phyloP scores from a whole-genome alignment of 2,329 filamentous ascomycete genomes.

The Helicocarpus griseus region DNA sequence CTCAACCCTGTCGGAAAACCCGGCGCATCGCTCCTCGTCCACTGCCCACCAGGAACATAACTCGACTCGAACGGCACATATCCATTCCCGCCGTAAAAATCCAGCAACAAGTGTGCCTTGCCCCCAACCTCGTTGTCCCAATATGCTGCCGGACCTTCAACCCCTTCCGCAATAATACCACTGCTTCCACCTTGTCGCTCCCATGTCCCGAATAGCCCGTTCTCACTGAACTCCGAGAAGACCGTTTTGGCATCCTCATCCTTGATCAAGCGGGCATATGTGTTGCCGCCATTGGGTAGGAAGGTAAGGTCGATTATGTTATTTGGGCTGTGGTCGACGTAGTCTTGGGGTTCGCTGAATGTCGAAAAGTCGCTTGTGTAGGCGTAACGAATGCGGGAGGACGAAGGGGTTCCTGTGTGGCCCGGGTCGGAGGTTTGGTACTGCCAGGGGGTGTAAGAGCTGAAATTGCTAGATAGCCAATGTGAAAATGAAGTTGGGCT shows the following conservation, averaged over 20 bases:
- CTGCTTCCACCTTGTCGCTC: slow-evolving; percentile 37
- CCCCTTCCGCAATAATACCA: slow-evolving; percentile 24
- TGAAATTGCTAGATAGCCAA: too few species aligned
- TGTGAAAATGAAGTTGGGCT: too few species aligned
- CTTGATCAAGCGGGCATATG: slow-evolving; percentile 48
- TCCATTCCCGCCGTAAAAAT: slow-evolving; percentile 40
- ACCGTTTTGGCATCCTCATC: slow-evolving; percentile 45
- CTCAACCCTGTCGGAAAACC: slow-evolving; percentile 41
- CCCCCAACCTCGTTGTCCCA: slow-evolving; percentile 33
- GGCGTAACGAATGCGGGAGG: slow-evolving; percentile 42
- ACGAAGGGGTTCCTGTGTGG: slow-evolving; percentile 40
- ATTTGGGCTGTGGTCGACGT: slow-evolving; percentile 40
- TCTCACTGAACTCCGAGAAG: slow-evolving; percentile 41
- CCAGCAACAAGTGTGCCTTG: slow-evolving; percentile 41
- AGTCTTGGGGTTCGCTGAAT: slow-evolving; percentile 42
- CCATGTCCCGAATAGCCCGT: slow-evolving; percentile 45
- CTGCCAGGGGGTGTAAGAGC: slow-evolving; percentile 7
- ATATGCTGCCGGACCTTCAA: slow-evolving; percentile 39
- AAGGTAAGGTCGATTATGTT: slow-evolving; percentile 51
- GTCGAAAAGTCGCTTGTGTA: slow-evolving; percentile 47
- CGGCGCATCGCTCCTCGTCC: slow-evolving; percentile 35
- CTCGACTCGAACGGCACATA: slow-evolving; percentile 42
- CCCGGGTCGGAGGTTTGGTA: slow-evolving; percentile 39
- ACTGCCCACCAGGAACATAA: slow-evolving; percentile 37
- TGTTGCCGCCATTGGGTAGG: slow-evolving; percentile 33